Percentiles rank a stretch among this genome's conserved stretches.
phyloP scores from a whole-genome alignment of 306 rosid genomes.

The Cicer chorassanicum region DNA sequence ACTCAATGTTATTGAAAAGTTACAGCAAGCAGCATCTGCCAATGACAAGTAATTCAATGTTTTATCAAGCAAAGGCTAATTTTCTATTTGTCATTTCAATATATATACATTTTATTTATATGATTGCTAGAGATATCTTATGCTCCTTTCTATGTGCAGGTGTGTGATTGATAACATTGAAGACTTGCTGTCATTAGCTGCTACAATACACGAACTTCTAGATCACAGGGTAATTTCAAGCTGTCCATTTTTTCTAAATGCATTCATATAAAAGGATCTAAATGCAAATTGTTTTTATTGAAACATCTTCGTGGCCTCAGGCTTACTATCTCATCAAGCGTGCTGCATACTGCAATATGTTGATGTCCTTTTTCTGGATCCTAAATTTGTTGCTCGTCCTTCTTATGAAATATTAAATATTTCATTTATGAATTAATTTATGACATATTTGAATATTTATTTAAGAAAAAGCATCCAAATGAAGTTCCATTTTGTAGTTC shows the following conservation, averaged over 20 bases:
- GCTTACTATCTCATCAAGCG: constrained; percentile 36
- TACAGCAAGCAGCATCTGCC: constrained; percentile 55
- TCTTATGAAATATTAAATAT: constrained; percentile 23
- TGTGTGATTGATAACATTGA: constrained; percentile 54
- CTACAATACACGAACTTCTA: constrained; percentile 69
- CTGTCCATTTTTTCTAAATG: constrained; percentile 34
- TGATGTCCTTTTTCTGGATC: constrained; percentile 23
- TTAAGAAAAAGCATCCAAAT: constrained; percentile 24
- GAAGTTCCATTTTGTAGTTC: constrained; percentile 34
- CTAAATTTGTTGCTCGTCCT: constrained; percentile 5
- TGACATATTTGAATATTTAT: background rate
- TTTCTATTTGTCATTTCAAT: constrained; percentile 44
- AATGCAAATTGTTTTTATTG: constrained; percentile 21
- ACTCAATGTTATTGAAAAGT: constrained; percentile 69
- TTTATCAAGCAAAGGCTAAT: constrained; percentile 31
- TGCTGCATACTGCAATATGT: constrained; percentile 1
- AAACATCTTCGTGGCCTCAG: constrained; percentile 10
- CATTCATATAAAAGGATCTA: background rate
- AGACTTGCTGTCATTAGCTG: constrained; percentile 56
- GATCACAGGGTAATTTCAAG: constrained; percentile 63
- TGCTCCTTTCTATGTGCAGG: constrained; percentile 54
- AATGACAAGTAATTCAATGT: constrained; percentile 60
- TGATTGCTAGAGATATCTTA: constrained; percentile 44
- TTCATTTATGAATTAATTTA: constrained; percentile 35
- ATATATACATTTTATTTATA: constrained; percentile 23